phyloP scores from a whole-genome alignment of 2,329 filamentous ascomycete species.

The Myriosclerotinia curreyana region DNA sequence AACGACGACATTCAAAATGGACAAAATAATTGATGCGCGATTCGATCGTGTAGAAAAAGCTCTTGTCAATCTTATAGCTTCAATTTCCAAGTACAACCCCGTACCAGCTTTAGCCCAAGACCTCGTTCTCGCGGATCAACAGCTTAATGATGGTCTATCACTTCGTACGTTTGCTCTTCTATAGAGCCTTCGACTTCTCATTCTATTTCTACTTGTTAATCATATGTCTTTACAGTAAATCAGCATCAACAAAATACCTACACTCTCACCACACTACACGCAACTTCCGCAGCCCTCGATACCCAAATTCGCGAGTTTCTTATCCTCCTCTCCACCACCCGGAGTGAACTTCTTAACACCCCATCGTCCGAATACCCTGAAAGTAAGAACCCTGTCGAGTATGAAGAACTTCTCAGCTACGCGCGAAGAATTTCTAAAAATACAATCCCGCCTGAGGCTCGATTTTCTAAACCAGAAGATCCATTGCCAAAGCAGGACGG shows the following conservation, averaged over 20 bases:
- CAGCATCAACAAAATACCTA: slow-evolving; percentile 71
- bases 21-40: slow-evolving; percentile 57
- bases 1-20: slow-evolving; percentile 47
- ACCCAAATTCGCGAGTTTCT: slow-evolving; percentile 69
- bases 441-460: slow-evolving; percentile 57
- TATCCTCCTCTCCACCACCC: slow-evolving; percentile 65
- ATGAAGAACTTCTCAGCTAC: slow-evolving; percentile 72
- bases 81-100: slow-evolving; percentile 78
- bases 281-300: slow-evolving; percentile 63
- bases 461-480: slow-evolving; percentile 12
- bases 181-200: neutral
- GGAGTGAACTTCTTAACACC: slow-evolving; percentile 67
- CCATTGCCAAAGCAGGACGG: slow-evolving; percentile 8
- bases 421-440: slow-evolving; percentile 77
- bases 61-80: slow-evolving; percentile 69
- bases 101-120: slow-evolving; percentile 64
- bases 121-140: slow-evolving; percentile 66
- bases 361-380: slow-evolving; percentile 55
- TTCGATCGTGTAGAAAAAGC: slow-evolving; percentile 67
- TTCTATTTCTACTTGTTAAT: neutral
- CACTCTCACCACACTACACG: slow-evolving; percentile 66
- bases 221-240: slow-evolving; percentile 52
- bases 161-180: slow-evolving; percentile 49
- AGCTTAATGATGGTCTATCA: slow-evolving; percentile 63
- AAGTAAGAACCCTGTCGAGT: slow-evolving; percentile 55